Percentiles rank a stretch among this genome's conserved stretches.
Conservation (phyloP, 2,329 filamentous ascomycete genomes). For the Torrubiella hemipterigena region DNA sequence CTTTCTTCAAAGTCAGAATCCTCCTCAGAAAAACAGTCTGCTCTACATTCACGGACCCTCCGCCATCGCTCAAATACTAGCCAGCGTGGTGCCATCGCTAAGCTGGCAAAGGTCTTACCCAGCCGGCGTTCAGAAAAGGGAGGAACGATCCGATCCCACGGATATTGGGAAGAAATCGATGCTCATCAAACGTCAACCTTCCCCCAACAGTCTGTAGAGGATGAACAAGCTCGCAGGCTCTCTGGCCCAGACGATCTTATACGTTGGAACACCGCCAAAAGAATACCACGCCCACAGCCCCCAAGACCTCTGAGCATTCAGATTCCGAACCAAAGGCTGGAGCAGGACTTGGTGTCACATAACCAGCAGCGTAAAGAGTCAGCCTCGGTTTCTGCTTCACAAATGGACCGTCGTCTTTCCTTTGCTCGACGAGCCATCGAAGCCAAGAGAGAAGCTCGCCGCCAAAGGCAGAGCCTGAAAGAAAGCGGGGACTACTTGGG, state of each 20-base stretch:
- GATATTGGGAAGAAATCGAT: constrained; percentile 16
- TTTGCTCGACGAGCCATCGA: constrained; percentile 13
- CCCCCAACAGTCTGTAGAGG: no score
- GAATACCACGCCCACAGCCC: constrained; percentile 13
- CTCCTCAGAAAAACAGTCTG: no score
- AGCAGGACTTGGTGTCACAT: no score
- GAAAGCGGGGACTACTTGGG: constrained; percentile 47
- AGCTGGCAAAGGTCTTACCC: constrained; percentile 34
- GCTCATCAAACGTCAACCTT: no score
- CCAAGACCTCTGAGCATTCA: no score
- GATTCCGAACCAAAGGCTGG: no score
- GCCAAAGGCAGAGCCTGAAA: constrained; percentile 32
- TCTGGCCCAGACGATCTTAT: constrained; percentile 19
- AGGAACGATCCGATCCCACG: constrained; percentile 27
- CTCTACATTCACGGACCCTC: no score
- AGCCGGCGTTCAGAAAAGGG: constrained; percentile 37
- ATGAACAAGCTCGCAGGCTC: no score
- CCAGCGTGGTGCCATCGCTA: no score
- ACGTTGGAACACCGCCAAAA: constrained; percentile 23
- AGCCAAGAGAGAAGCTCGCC: constrained; percentile 18
- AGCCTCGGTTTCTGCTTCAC: constrained; percentile 3
- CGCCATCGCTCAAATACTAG: no score
- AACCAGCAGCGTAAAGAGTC: background rate
- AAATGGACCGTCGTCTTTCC: constrained; percentile 7
- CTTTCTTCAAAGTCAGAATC: no score